Base-by-base conservation (phyloP, 768 basidiomycete species). In the Trametes cubensis region DNA sequence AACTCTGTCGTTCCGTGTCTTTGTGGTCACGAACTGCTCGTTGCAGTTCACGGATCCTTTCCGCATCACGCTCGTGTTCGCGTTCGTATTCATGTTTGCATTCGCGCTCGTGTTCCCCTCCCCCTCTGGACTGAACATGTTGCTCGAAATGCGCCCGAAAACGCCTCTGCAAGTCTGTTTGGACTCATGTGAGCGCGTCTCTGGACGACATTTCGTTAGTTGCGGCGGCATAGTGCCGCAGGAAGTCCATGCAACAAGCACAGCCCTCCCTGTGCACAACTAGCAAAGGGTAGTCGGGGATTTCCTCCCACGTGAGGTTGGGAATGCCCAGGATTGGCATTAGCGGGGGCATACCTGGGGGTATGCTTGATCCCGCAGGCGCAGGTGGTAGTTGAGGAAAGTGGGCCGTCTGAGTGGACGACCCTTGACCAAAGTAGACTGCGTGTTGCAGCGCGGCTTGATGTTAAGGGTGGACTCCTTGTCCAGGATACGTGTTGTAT, bases 121-220 rank as follows among this genome's bases (percentile, higher is more conserved):
- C 51, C 51, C 30, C 51, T 30, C n/a, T 21, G 34, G 51, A 53
- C 38, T 34, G 30, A 8, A 7, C 30, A 14, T 53, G 51, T 38
- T 21, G 38, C 51, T 53, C 20, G 51, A 53, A 53, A 21, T 53
- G 30, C n/a, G 15, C 11, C 51, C 51, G 40, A n/a, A 53, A 53
- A 7, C 38, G 34, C 26, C n/a, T 38, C 20, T 39, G 51, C 34
- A 53, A n/a, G n/a, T 53, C 26, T 10, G 34, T 38, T 23, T 53
- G 51, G 4, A 53, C 38, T 28, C 34, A 18, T n/a, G 20, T 40
- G 10, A n/a, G 15, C 10, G 38, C 51, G 34, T 34, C 51, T 18
- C 34, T 34, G 34, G 40, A 39, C 20, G 38, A 39, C 8, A 38
- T 34, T 20, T 53, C 38, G 34, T 17, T 34, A 34, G 20, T 14